These are phyloP conservation scores for Ustilago hordei DNA, from an alignment of 1,284 basidiomycete genomes.

Conservation along the genomic window DNA sequence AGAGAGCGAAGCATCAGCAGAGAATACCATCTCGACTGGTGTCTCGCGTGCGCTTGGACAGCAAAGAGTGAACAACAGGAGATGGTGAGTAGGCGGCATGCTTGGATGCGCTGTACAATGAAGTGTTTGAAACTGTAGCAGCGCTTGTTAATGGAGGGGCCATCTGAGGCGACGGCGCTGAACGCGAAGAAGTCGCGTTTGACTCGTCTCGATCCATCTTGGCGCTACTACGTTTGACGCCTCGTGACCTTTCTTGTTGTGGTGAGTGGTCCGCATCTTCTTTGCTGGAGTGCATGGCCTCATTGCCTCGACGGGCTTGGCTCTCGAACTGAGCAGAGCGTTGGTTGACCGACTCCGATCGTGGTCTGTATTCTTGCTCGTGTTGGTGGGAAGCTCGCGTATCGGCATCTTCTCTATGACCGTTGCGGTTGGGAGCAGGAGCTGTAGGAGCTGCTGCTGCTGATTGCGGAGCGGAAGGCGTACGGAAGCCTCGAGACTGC, in stretches of 20 bases:
- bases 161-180: conserved; percentile 6
- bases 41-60: conserved; percentile 24
- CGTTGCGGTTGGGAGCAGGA: conserved; percentile 4
- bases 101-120: conserved; percentile 16
- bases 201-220: conserved; percentile 39
- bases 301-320: conserved; percentile 4
- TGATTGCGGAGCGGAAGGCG: conserved; percentile 19
- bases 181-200: background rate
- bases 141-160: background rate
- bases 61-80: conserved; percentile 22
- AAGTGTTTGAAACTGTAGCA: background rate
- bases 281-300: background rate
- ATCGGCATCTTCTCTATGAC: conserved; percentile 8
- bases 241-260: conserved; percentile 12
- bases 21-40: conserved; percentile 38
- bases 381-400: conserved; percentile 4
- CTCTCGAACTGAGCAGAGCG: conserved; percentile 18
- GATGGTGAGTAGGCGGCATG: conserved; percentile 19
- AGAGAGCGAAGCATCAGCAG: conserved; percentile 16
- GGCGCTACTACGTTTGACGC: conserved; percentile 36
- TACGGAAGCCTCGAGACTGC: conserved; percentile 33
- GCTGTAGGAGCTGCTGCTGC: background rate
- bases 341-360: conserved; percentile 24
- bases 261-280: background rate
- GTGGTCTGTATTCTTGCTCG: conserved; percentile 13